Evolutionary conservation across 2,329 filamentous ascomycete genomes (phyloP), one percentile per base, ranked within the genome.

Genomic region (Phyllosticta citrichinensis): DNA sequence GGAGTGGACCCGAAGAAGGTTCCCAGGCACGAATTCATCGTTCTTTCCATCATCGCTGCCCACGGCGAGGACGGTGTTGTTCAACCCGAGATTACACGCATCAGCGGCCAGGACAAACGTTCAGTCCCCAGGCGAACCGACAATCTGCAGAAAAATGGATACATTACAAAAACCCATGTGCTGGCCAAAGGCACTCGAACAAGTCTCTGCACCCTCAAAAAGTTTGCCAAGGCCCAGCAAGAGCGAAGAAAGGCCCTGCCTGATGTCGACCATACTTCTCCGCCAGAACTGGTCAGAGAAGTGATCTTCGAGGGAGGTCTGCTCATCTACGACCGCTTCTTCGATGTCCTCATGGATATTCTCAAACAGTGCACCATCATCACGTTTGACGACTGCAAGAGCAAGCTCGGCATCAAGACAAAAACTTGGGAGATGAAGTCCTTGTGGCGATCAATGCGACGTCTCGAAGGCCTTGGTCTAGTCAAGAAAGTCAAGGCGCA

Each of bases 61-160:
- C 74, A 74, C 60, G 81, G 83, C 52, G 72, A 75, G 19, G 69
- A 74, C 17, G 84, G 84, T 5, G 81, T 87, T 53, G 68, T 81
- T 2, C 84, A 87, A 67, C 79, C 82, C 2, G 78, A 83, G 2
- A 70, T 87, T 47, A 76, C 78, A 51, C 74, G 71, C 58, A 66
- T 81, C 22, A 83, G 81, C 64, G 81, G 81, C 5, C 84, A 87
- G 70, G 84, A 87, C 68, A 87, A 86, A 68, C 78, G 84, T 54
- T 87, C 84, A 1, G 80, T 87, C 2, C 84, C 84, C 1, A 77
- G 81, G 63, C 76, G 84, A 50, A 87, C 84, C 2, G 81, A 85
- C 63, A 70, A 74, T 2, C 73, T 87, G 50, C 76, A 77, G 5
- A 70, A 75, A 40, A 84, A 82, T 64, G 84, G 84, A 0, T 86